A percentile compares a stretch with the other conserved stretches of the same genome.
Evolutionary conservation across 2,329 filamentous ascomycete genomes (phyloP).

Genomic region (Penicillium sumatraense): DNA sequence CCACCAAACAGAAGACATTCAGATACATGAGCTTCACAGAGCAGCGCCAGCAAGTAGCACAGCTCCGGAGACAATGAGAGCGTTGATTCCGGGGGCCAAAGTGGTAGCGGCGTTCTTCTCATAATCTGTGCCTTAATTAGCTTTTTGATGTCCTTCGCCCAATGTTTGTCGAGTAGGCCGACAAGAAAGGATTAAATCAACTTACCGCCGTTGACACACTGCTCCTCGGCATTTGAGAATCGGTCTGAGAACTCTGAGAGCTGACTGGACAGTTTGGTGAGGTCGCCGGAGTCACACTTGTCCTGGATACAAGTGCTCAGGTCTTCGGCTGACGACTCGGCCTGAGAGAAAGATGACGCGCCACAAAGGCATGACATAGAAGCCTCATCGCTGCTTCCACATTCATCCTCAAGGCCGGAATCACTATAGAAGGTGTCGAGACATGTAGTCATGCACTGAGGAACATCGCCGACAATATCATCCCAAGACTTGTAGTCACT

Average conservation of each 20-base stretch:
- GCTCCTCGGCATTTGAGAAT: neutral
- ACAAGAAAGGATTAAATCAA: too few relatives aligned
- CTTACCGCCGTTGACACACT: neutral
- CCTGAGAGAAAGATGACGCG: neutral
- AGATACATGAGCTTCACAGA: neutral
- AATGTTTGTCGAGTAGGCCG: too few relatives aligned
- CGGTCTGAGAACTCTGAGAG: neutral
- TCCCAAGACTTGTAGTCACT: slow-evolving; percentile 9
- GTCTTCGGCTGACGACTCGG: neutral
- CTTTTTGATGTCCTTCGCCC: neutral
- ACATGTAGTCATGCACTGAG: slow-evolving; percentile 12
- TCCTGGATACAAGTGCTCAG: neutral
- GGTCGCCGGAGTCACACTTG: neutral
- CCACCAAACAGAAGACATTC: too few relatives aligned
- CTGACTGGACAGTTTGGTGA: neutral
- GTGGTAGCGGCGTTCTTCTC: neutral
- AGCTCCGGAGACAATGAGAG: slow-evolving; percentile 7
- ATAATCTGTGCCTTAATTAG: neutral
- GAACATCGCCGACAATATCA: slow-evolving; percentile 14
- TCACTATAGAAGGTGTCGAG: slow-evolving; percentile 12
- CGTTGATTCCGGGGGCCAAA: neutral
- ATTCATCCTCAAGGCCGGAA: slow-evolving; percentile 9
- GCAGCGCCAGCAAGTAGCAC: slow-evolving; percentile 1
- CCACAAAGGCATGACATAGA: slow-evolving; percentile 10
- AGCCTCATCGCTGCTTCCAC: slow-evolving; percentile 8